A percentile compares a stretch with the other conserved stretches of the same genome.
phyloP scores from a whole-genome alignment of 2,329 filamentous ascomycete species.

The Huntiella abstrusa region DNA sequence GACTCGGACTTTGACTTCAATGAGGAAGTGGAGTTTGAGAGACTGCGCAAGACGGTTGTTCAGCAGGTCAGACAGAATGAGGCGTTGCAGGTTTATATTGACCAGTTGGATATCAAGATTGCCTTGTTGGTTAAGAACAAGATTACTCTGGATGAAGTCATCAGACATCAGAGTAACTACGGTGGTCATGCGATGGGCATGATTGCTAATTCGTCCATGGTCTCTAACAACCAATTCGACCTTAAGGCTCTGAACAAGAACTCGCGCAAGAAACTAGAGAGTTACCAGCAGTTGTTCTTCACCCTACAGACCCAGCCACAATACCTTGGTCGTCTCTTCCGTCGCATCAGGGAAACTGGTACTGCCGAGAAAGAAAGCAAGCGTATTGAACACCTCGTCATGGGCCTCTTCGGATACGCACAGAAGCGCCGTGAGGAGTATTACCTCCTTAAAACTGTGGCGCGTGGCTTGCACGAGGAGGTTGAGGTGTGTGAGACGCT shows the following conservation, averaged over 20 bases:
- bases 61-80: conserved; percentile 96
- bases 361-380: conserved; percentile 84
- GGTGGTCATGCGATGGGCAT: conserved; percentile 74
- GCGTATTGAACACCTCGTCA: conserved; percentile 78
- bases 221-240: conserved; percentile 82
- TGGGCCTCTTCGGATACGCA: conserved; percentile 92
- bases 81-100: conserved; percentile 91
- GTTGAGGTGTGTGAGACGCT: conserved; percentile 53
- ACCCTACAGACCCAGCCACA: conserved; percentile 90
- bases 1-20: conserved; percentile 99
- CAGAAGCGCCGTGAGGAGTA: conserved; percentile 96
- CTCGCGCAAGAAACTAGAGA: conserved; percentile 83
- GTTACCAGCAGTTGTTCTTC: conserved; percentile 96
- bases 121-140: conserved; percentile 98
- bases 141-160: conserved; percentile 93
- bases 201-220: conserved; percentile 72
- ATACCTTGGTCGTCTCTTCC: conserved; percentile 79
- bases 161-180: conserved; percentile 91
- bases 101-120: conserved; percentile 97
- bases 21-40: conserved; percentile 92
- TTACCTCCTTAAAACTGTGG: conserved; percentile 77
- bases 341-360: conserved; percentile 61
- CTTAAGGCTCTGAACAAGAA: conserved; percentile 95
- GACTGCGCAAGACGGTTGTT: conserved; percentile 84
- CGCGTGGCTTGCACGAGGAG: conserved; percentile 68